Conservation (phyloP, 2,329 filamentous ascomycete genomes). For the Verticillium tricorpus region DNA sequence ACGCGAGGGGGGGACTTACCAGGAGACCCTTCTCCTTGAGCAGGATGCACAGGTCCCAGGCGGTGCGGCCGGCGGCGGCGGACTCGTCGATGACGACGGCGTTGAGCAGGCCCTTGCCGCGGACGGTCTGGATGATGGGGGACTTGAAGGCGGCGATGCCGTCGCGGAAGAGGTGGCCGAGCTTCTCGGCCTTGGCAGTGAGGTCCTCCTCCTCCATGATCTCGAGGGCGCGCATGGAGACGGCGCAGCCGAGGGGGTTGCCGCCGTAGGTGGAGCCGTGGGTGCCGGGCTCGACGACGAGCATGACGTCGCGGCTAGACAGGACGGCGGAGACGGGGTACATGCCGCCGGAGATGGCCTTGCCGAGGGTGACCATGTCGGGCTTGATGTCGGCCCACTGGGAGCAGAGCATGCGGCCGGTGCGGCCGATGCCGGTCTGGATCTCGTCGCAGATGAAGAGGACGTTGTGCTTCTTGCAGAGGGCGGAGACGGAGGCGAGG, state of each 20-base stretch:
- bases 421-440: conserved; percentile 94
- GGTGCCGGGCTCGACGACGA: conserved; percentile 91
- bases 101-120: conserved; percentile 92
- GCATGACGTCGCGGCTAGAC: conserved; percentile 84
- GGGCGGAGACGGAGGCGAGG: conserved; percentile 69
- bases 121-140: conserved; percentile 75
- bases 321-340: conserved; percentile 97
- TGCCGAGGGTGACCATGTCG: conserved; percentile 90
- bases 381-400: conserved; percentile 95
- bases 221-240: conserved; percentile 92
- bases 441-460: conserved; percentile 98
- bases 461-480: conserved; percentile 94
- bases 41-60: conserved; percentile 94
- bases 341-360: conserved; percentile 97
- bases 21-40: conserved; percentile 93
- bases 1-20: conserved; percentile 48
- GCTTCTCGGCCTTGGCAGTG: conserved; percentile 69
- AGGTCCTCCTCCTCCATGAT: conserved; percentile 89
- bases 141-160: conserved; percentile 71
- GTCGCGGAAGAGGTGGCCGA: conserved; percentile 80
- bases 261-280: conserved; percentile 98
- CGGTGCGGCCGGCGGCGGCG: conserved; percentile 77
- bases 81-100: conserved; percentile 93
- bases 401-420: conserved; percentile 87
- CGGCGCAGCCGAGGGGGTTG: conserved; percentile 91